Conservation (phyloP, 2,329 filamentous ascomycete species). For the Phyllosticta citrichinensis region DNA sequence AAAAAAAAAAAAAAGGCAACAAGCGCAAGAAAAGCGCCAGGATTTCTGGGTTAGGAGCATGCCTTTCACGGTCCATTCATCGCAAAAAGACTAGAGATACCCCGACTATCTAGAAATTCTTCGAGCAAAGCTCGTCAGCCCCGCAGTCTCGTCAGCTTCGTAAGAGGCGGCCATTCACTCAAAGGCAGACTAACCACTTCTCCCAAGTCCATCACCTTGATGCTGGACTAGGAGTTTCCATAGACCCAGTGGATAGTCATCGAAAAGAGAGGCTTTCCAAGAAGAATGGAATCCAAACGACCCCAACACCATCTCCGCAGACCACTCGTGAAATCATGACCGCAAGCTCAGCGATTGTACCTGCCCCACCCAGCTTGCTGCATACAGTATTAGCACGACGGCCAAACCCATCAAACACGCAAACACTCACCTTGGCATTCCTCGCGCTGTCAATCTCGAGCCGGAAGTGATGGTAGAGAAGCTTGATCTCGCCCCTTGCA, state of each 20-base stretch:
- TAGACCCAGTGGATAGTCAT: background rate
- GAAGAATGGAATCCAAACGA: background rate
- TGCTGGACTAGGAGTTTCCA: background rate
- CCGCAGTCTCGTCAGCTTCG: background rate
- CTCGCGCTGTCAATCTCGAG: slow-evolving; percentile 49
- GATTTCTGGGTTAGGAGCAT: background rate
- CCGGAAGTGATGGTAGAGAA: slow-evolving; percentile 57
- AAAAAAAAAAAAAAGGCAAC: background rate
- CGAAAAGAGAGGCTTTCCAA: background rate
- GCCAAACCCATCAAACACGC: too few species aligned
- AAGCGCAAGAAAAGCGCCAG: background rate
- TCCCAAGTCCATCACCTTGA: too few species aligned
- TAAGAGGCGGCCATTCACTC: background rate
- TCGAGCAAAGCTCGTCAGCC: background rate
- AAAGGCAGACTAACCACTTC: too few species aligned
- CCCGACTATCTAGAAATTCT: background rate
- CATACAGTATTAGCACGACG: background rate
- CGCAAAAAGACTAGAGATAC: background rate
- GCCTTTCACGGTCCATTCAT: background rate
- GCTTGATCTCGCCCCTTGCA: slow-evolving; percentile 45
- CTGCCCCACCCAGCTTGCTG: slow-evolving; percentile 5
- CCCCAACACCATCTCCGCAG: background rate
- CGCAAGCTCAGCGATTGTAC: background rate
- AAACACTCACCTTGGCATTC: slow-evolving; percentile 20
- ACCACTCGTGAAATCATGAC: background rate